A percentile compares a stretch with the other conserved stretches of the same genome.
Evolutionary conservation across 2,329 filamentous ascomycete genomes (phyloP).

Genomic region (Colletotrichum chrysophilum): DNA sequence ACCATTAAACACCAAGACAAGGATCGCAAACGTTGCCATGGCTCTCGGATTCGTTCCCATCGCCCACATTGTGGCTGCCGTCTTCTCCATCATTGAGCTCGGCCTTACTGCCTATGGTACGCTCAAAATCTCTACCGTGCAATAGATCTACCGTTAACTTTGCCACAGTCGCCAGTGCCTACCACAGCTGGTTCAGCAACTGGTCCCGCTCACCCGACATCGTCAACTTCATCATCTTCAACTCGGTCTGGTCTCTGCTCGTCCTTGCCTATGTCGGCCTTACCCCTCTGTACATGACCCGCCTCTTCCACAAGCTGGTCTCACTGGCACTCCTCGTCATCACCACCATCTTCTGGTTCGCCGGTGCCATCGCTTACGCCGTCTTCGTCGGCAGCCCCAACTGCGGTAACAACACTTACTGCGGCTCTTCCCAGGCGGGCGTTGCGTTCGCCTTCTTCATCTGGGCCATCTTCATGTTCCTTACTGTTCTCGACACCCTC

Average conservation of each 20-base stretch:
- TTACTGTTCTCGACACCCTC: conserved; percentile 52
- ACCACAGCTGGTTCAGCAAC: conserved; percentile 30
- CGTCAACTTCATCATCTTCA: conserved; percentile 82
- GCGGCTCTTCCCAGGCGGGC: conserved; percentile 66
- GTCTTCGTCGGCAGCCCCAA: conserved; percentile 63
- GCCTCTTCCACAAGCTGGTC: conserved; percentile 66
- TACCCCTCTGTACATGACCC: conserved; percentile 66
- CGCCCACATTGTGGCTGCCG: conserved; percentile 65
- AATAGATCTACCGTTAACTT: not conserved
- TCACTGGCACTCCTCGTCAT: conserved; percentile 72
- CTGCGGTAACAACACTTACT: conserved; percentile 59
- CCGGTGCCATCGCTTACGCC: conserved; percentile 80
- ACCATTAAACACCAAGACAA: not conserved
- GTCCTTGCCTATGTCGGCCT: conserved; percentile 73
- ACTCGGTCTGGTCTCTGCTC: conserved; percentile 76
- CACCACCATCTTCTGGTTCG: conserved; percentile 90
- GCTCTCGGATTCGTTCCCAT: conserved; percentile 14
- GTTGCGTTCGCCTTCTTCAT: conserved; percentile 71
- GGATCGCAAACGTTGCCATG: not conserved
- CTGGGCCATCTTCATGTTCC: conserved; percentile 56
- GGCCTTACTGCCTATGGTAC: conserved; percentile 77
- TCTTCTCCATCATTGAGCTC: conserved; percentile 77
- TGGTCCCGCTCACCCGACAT: conserved; percentile 50
- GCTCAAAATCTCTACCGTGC: conserved; percentile 22
- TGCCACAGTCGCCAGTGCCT: conserved; percentile 54